phyloP scores from a whole-genome alignment of 2,329 filamentous ascomycete species.

The Phialemonium atrogriseum region DNA sequence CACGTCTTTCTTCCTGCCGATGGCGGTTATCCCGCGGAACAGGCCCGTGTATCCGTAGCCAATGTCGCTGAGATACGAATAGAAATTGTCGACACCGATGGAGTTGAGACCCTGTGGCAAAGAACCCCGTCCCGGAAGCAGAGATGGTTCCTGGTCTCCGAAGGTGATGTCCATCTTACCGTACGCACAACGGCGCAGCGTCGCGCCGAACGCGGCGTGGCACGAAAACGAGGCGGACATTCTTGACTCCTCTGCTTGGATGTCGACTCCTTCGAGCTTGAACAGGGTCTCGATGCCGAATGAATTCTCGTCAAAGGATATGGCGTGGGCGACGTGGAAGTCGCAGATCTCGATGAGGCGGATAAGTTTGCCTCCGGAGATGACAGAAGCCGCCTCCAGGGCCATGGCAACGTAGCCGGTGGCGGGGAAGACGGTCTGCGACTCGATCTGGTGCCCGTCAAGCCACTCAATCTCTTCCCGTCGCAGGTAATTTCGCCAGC shows the following conservation, averaged over 20 bases:
- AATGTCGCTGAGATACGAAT: slow-evolving; percentile 4
- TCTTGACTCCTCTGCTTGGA: neutral
- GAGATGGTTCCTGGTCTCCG: no score
- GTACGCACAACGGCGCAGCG: no score
- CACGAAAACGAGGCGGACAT: no score
- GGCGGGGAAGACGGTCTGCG: slow-evolving; percentile 19
- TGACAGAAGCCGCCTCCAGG: slow-evolving; percentile 14
- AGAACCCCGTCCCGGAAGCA: no score
- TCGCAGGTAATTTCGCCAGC: slow-evolving; percentile 39
- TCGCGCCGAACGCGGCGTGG: no score
- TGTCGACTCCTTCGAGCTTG: neutral
- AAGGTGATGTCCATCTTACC: no score
- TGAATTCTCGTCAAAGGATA: neutral
- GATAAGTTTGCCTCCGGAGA: slow-evolving; percentile 7
- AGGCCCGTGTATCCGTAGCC: slow-evolving; percentile 6
- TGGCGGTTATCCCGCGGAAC: slow-evolving; percentile 4
- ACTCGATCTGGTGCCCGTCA: slow-evolving; percentile 20
- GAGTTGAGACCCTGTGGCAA: neutral
- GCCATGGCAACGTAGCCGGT: slow-evolving; percentile 21
- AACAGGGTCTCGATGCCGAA: neutral
- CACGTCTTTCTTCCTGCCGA: slow-evolving; percentile 3
- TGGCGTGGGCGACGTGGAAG: slow-evolving; percentile 28
- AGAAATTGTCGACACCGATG: slow-evolving; percentile 5
- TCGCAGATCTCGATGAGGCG: slow-evolving; percentile 34
- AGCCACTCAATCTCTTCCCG: slow-evolving; percentile 22